Conservation (phyloP, 352 stramenopile species). For the Lagenidium giganteum region DNA sequence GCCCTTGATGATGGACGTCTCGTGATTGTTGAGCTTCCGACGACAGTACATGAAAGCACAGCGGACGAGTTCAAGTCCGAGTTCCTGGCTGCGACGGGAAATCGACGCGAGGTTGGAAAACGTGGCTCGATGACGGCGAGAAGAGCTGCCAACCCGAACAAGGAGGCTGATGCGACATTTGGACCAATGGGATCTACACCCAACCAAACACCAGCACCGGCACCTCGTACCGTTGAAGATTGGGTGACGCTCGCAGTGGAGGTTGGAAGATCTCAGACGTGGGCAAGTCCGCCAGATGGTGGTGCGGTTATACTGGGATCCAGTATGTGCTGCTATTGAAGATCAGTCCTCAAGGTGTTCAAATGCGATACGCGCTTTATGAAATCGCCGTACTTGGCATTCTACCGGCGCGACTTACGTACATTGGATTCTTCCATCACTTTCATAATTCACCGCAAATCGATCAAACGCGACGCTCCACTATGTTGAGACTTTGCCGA, state of each 20-base stretch:
- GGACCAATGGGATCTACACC: constrained; percentile 6
- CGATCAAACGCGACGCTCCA: too few relatives aligned
- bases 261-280: constrained; percentile 10
- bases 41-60: constrained; percentile 14
- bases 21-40: constrained; percentile 8
- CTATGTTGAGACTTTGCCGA: too few relatives aligned
- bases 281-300: constrained; percentile 11
- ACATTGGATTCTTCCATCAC: too few relatives aligned
- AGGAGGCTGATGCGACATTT: constrained; percentile 22
- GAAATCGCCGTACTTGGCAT: too few relatives aligned
- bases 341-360: background rate
- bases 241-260: constrained; percentile 20
- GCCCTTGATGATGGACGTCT: constrained; percentile 13
- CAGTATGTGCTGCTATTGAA: constrained; percentile 21
- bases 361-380: constrained; percentile 12
- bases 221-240: background rate
- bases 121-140: constrained; percentile 10
- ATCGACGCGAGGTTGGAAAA: constrained; percentile 2
- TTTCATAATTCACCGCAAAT: too few relatives aligned
- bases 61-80: background rate
- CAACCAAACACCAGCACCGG: constrained; percentile 3
- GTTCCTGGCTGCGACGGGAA: constrained; percentile 11
- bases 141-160: constrained; percentile 5
- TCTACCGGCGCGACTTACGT: too few relatives aligned
- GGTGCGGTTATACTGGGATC: constrained; percentile 11